Percentiles rank a stretch among this genome's conserved stretches.
These are phyloP conservation scores for Neoboletus brunneissimus DNA, from an alignment of 768 basidiomycete species.

Conservation along the genomic window DNA sequence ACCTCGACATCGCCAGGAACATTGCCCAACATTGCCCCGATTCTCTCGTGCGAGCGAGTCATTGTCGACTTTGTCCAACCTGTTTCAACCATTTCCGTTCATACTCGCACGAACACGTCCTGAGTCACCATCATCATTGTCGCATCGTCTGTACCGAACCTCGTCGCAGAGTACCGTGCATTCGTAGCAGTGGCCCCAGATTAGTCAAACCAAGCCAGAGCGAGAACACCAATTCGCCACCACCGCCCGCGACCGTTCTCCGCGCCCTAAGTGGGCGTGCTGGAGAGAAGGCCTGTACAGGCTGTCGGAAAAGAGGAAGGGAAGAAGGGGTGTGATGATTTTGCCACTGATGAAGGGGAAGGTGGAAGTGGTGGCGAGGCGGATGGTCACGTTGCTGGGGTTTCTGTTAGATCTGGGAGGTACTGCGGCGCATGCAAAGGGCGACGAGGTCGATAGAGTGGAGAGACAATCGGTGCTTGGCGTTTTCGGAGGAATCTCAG, in stretches of 20 bases:
- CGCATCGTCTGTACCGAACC: neutral
- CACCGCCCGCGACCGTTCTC: constrained; percentile 10
- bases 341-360: too few relatives aligned
- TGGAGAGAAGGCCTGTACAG: constrained; percentile 12
- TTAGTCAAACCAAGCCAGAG: neutral
- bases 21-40: neutral
- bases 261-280: constrained; percentile 17
- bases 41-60: too few relatives aligned
- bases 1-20: neutral
- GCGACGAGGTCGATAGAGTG: neutral
- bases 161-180: neutral
- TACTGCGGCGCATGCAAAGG: neutral
- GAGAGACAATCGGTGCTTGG: neutral
- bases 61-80: neutral
- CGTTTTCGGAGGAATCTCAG: neutral
- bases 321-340: neutral
- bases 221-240: neutral
- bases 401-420: neutral
- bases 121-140: neutral
- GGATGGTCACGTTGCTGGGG: neutral
- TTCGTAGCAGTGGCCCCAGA: neutral
- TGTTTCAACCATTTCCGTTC: neutral
- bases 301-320: neutral
- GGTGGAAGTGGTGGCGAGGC: neutral
- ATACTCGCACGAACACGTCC: neutral